phyloP scores from a whole-genome alignment of 192 early-diverging fungal genomes.

The Phycomyces blakesleeanus region DNA sequence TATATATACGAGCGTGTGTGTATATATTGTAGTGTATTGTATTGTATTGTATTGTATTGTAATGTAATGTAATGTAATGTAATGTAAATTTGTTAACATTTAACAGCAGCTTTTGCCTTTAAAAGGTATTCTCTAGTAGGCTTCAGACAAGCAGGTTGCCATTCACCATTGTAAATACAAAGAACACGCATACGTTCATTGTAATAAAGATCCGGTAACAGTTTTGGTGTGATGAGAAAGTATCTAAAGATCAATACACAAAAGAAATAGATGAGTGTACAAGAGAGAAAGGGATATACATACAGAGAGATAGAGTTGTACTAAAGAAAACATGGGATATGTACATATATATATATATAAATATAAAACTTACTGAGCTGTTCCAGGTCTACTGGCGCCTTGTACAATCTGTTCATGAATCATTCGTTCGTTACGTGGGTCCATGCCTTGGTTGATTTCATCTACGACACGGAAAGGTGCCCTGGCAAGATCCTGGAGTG shows the following conservation, averaged over 20 bases:
- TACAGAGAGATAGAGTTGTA: too few species aligned
- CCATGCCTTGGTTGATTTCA: constrained; percentile 99
- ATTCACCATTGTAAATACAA: constrained; percentile 93
- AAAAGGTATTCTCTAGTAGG: constrained; percentile 21
- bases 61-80: too few species aligned
- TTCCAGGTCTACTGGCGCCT: constrained; percentile 65
- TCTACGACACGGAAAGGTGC: constrained; percentile 98
- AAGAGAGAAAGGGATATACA: too few species aligned
- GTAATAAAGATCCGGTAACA: constrained; percentile 90
- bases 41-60: too few species aligned
- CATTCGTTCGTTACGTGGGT: constrained; percentile 91
- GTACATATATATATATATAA: not conserved
- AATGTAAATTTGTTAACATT: not conserved
- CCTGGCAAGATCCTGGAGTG: constrained; percentile 82
- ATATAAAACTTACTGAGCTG: constrained; percentile 58
- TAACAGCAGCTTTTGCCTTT: not conserved
- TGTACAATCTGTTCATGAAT: constrained; percentile 90
- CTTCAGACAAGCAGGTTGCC: constrained; percentile 60
- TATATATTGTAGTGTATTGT: too few species aligned
- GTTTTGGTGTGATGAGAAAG: constrained; percentile 98
- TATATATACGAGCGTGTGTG: too few species aligned
- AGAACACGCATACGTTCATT: constrained; percentile 88
- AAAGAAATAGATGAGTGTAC: not conserved
- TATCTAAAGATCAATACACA: too few species aligned
- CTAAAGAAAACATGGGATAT: not conserved